Evolutionary conservation across 2,329 filamentous ascomycete genomes (phyloP), one percentile per base, ranked within the genome.

Genomic region (Apiospora phragmitis): DNA sequence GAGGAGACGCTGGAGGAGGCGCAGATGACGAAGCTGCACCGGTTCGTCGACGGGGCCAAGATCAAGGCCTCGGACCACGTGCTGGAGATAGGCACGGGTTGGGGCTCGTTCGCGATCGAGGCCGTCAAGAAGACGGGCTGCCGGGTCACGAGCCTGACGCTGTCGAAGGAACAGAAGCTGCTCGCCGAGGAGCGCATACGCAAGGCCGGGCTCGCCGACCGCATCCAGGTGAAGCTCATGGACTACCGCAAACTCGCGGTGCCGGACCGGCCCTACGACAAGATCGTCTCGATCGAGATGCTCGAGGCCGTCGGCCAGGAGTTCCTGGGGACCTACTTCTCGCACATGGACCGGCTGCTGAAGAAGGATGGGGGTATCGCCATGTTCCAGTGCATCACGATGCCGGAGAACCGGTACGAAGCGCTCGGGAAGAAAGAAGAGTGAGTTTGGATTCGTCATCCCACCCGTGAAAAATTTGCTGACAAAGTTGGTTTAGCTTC

Each of bases 231-330:
- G 1, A 79, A 89, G 66, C 83, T 93, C 0, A 88, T 87, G 81
- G 92, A 94, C 77, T 94, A 94, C 77, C 87, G 92, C 67, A 86
- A 85, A 35, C 80, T 93, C 4, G 85, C 88, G 0, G 77, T 85
- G 0, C 87, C 89, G 0, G 82, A 83, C 62, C 82, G 80, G 0
- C 82, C 83, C 0, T 94, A 89, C 74, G 92, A 94, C 80, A 93
- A 93, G 78, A 84, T 94, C 8, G 85, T 94, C 9, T 93, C 90
- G 4, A 93, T 94, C 71, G 92, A 94, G 77, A 94, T 94, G 92
- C 83, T 94, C 29, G 92, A 94, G 81, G 90, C 90, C 1, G 92
- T 94, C 0, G 92, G 92, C 3, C 83, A 86, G 68, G 90, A 92
- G 76, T 93, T 89, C 74, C 80, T 94, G 42, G 83, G 85, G 26